phyloP scores from a whole-genome alignment of 1,284 basidiomycete species.

The Dichomitus squalens region DNA sequence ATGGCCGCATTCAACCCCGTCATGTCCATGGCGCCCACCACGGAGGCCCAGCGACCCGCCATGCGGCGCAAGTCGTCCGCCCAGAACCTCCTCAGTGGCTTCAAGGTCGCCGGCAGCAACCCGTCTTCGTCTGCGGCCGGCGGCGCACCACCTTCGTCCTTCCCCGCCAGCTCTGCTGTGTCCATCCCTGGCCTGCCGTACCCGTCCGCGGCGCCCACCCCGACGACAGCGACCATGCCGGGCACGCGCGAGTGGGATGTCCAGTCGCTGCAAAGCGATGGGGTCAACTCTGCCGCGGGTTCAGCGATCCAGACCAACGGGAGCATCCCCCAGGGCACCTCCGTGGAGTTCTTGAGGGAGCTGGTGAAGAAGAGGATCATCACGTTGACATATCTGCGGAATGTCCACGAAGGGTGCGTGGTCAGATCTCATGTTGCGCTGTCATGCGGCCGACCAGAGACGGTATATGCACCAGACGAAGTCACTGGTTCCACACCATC shows the following conservation, averaged over 20 bases:
- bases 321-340: conserved; percentile 59
- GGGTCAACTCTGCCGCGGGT: conserved; percentile 23
- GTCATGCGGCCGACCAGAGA: conserved; percentile 3
- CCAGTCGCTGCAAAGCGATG: conserved; percentile 45
- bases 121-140: conserved; percentile 26
- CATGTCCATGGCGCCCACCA: conserved; percentile 32
- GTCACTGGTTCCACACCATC: conserved; percentile 89
- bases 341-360: conserved; percentile 75
- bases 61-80: conserved; percentile 85
- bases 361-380: conserved; percentile 81
- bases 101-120: conserved; percentile 48
- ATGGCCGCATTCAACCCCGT: conserved; percentile 25
- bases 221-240: conserved; percentile 38
- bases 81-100: conserved; percentile 78
- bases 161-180: conserved; percentile 22
- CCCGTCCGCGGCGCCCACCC: conserved; percentile 34
- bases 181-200: conserved; percentile 29
- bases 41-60: conserved; percentile 48
- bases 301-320: conserved; percentile 28
- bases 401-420: conserved; percentile 81
- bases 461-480: conserved; percentile 47
- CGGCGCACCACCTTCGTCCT: conserved; percentile 30
- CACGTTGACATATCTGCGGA: conserved; percentile 81
- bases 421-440: not conserved
- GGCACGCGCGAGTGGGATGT: conserved; percentile 75